Conservation (phyloP, 2,329 filamentous ascomycete genomes). For the Aspergillus latus region DNA sequence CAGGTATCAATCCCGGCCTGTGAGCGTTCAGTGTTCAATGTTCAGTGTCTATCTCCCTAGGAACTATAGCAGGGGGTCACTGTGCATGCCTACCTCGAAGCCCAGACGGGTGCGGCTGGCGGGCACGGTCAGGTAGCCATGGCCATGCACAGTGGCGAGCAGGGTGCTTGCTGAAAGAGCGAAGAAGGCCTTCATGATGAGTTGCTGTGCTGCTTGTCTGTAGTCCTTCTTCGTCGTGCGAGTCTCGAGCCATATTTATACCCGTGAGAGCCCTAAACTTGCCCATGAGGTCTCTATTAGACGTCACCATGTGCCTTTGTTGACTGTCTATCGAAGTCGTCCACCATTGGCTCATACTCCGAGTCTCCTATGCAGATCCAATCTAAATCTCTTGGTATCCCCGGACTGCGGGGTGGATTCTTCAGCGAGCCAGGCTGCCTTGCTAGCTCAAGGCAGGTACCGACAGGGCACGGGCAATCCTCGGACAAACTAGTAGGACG, state of each 20-base stretch:
- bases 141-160: background rate
- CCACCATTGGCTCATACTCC: background rate
- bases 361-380: background rate
- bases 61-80: background rate
- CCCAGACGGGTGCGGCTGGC: conserved; percentile 6
- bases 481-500: background rate
- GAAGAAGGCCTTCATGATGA: background rate
- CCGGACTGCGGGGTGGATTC: background rate
- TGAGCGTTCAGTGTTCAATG: background rate
- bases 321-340: background rate
- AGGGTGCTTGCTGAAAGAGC: background rate
- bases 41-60: background rate
- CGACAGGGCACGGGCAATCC: background rate
- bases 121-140: conserved; percentile 6
- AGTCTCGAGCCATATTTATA: too few relatives aligned
- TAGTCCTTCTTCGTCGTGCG: too few relatives aligned
- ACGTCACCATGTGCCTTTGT: too few relatives aligned
- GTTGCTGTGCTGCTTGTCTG: too few relatives aligned
- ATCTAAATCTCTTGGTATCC: background rate
- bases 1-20: conserved; percentile 45
- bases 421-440: background rate
- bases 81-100: background rate
- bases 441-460: background rate
- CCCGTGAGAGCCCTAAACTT: too few relatives aligned
- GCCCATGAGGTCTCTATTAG: too few relatives aligned